Base-by-base conservation (phyloP, 1,139 yeast species). In the Kurtzmaniella quercitrusa region DNA sequence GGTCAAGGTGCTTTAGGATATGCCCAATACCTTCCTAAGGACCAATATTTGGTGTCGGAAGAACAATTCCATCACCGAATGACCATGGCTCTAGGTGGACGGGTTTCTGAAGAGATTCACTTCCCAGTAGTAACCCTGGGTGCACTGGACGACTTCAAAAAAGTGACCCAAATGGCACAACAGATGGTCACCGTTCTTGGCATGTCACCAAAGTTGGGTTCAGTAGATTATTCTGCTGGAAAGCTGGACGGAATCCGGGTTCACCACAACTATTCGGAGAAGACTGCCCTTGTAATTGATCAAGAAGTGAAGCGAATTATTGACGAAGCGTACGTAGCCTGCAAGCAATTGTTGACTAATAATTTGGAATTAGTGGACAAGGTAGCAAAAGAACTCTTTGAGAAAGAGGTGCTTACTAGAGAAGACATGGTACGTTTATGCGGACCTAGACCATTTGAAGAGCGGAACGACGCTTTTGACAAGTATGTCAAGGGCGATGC, bases 1-100 rank as follows among this genome's bases (percentile, higher is more conserved):
- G 93, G 93, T 33, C 90, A 83, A 65, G 91, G 91, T 45, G 91
- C 93, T 7, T 68, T 85, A 48, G 94, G 94, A 27, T 85, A 85
- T 60, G 94, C 94, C 1, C 93, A 85, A 58, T 85, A 85, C 54
- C 70, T 85, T 51, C 94, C 94, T 3, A 85, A 85, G 49, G 94
- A 85, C 59, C 82, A 82, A 46, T 85, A 80, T 53, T 68, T 85
- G 51, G 69, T 83, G 43, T 76, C 85, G 25, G 77, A 80, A 44
- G 82, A 81, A 51, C 90, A 85, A 56, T 74, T 82, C 51, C 68
- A 65, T 50, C 89, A 85, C 60, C 72, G 89, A 54, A 84, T 85
- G 85, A 81, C 85, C 33, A 85, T 85, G 93, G 77, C 91, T 1
- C 63, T 85, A 27, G 94, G 90, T 48, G 94, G 94, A 16, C 72